Evolutionary conservation across 495 filamentous ascomycete species (phyloP).

Genomic region (Daldinia concentrica): DNA sequence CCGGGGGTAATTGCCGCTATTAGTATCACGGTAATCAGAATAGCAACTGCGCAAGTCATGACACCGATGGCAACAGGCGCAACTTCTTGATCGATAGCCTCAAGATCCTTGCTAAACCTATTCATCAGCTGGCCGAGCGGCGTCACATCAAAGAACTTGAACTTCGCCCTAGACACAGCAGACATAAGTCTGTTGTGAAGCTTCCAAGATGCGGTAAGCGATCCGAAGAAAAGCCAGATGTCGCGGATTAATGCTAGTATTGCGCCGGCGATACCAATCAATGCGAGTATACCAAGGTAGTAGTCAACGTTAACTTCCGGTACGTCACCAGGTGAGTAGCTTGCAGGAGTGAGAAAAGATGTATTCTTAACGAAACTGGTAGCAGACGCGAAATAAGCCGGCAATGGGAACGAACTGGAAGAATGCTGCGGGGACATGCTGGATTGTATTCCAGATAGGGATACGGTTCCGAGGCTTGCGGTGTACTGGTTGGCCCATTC

Average conservation of each 20-base stretch:
- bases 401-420: constrained; percentile 36
- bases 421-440: constrained; percentile 51
- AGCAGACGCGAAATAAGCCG: constrained; percentile 49
- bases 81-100: constrained; percentile 95
- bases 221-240: constrained; percentile 89
- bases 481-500: constrained; percentile 77
- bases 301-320: constrained; percentile 79
- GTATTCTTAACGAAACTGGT: constrained; percentile 46
- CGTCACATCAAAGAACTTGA: constrained; percentile 98
- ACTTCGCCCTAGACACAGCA: constrained; percentile 84
- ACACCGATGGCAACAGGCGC: constrained; percentile 82
- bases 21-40: constrained; percentile 89
- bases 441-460: constrained; percentile 38
- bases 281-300: constrained; percentile 84
- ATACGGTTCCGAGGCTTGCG: constrained; percentile 44
- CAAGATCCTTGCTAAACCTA: constrained; percentile 96
- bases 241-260: constrained; percentile 80
- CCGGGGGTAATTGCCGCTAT: constrained; percentile 92
- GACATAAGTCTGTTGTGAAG: constrained; percentile 84
- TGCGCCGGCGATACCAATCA: constrained; percentile 79
- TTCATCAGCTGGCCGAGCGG: constrained; percentile 98
- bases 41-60: constrained; percentile 64
- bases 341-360: constrained; percentile 38
- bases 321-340: constrained; percentile 44
- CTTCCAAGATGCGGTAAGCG: constrained; percentile 84